Conservation (phyloP, 176 grass and related monocot genomes). For the Bromus sterilis region DNA sequence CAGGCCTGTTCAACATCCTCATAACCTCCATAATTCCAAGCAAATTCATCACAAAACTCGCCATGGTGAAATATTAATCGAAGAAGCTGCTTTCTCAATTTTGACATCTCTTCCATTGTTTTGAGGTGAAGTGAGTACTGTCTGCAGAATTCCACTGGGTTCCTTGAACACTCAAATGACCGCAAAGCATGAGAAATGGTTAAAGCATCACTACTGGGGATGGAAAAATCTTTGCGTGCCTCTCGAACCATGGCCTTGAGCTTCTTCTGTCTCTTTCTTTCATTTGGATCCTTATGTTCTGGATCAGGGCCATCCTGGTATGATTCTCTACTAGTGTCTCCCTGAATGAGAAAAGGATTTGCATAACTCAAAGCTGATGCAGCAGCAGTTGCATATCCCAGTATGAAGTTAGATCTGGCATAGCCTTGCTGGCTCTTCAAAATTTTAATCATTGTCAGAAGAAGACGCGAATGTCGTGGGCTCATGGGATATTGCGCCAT, state of each 20-base stretch:
- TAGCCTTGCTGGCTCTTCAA: slow-evolving; percentile 39
- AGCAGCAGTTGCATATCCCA: slow-evolving; percentile 61
- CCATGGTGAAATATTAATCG: slow-evolving; percentile 70
- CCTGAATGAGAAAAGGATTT: slow-evolving; percentile 68
- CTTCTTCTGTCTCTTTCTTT: slow-evolving; percentile 49
- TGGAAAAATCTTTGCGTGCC: slow-evolving; percentile 46
- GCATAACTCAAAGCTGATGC: slow-evolving; percentile 77
- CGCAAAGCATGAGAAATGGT: slow-evolving; percentile 72
- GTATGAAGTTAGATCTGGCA: slow-evolving; percentile 54
- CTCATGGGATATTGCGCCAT: slow-evolving; percentile 91
- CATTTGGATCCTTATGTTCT: slow-evolving; percentile 16
- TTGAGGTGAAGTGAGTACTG: slow-evolving; percentile 76
- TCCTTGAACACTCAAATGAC: slow-evolving; percentile 60
- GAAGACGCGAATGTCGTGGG: slow-evolving; percentile 80
- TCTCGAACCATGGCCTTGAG: slow-evolving; percentile 53
- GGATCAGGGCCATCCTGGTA: slow-evolving; percentile 18
- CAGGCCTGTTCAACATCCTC: slow-evolving; percentile 72
- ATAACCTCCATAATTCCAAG: slow-evolving; percentile 58
- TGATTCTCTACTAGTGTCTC: slow-evolving; percentile 12
- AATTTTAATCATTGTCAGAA: slow-evolving; percentile 74
- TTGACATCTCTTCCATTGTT: slow-evolving; percentile 98
- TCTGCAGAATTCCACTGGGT: slow-evolving; percentile 66
- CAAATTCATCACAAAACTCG: slow-evolving; percentile 54
- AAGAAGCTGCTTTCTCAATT: slow-evolving; percentile 87
- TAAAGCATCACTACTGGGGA: slow-evolving; percentile 77